phyloP scores from a whole-genome alignment of 2,329 filamentous ascomycete species.

The Sclerotinia glacialis region DNA sequence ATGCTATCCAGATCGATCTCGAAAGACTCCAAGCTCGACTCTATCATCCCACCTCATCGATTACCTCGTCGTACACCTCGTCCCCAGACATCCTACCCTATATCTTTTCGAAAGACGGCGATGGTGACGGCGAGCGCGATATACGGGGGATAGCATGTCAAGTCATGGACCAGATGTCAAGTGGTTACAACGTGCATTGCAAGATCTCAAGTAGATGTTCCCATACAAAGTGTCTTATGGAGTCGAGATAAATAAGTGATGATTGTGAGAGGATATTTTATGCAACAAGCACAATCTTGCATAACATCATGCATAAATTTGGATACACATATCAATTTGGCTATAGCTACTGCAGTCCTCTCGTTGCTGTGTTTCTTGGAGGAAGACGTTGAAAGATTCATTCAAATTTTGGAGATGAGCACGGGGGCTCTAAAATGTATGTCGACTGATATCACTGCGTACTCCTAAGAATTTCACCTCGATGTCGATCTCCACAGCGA shows the following conservation, averaged over 20 bases:
- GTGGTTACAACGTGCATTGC: neutral
- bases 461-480: too few relatives aligned
- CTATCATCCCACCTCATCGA: neutral
- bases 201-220: neutral
- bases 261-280: neutral
- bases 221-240: neutral
- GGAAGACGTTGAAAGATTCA: too few relatives aligned
- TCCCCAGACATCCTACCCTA: neutral
- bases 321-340: neutral
- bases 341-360: neutral
- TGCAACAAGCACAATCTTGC: neutral
- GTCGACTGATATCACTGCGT: too few relatives aligned
- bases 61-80: neutral
- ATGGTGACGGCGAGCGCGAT: neutral
- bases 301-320: neutral
- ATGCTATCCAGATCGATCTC: neutral
- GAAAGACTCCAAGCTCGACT: neutral
- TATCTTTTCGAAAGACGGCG: neutral
- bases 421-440: too few relatives aligned
- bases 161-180: neutral
- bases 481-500: too few relatives aligned
- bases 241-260: neutral
- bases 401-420: too few relatives aligned
- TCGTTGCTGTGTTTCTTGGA: too few relatives aligned
- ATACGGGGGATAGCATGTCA: too few relatives aligned